Base-by-base conservation (phyloP, 495 filamentous ascomycete species). In the Aspergillus carlsbadensis region DNA sequence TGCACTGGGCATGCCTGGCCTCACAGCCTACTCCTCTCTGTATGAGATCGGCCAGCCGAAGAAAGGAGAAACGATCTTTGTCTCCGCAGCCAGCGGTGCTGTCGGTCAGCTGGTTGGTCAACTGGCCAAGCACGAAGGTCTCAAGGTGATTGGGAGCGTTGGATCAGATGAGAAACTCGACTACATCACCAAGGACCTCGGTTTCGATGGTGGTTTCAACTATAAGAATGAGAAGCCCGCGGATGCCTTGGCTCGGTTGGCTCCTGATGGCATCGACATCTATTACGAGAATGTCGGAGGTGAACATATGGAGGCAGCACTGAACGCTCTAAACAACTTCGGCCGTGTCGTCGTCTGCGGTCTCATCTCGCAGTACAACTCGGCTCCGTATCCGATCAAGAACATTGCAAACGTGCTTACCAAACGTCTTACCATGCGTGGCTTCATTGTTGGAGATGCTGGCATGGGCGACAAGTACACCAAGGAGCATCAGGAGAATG, bases 251-350 rank as follows among this genome's bases (percentile, higher is more conserved):
- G 70, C 76, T 59, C 80, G 90, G 59, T 73, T 96, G 40, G 89
- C 88, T 6, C 92, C 91, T 0, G 65, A 93, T 26, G 93, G 92
- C 10, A 80, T 97, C 44, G 91, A 96, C 65, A 96, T 98, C 68
- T 96, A 96, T 75, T 98, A 87, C 62, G 92, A 98, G 70, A 96
- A 96, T 59, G 92, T 98, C 17, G 92, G 92, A 7, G 92, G 92
- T 7, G 90, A 93, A 75, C 87, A 91, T 60, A 76, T 96, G 34
- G 88, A 92, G 58, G 91, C 90, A 20, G 82, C 88, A 0, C 64
- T 98, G 8, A 76, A 82, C 10, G 76, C 75, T 24, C 74, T 95
- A 73, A 96, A 91, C 44, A 53, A 74, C 26, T 84, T 73, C 57
- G 93, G 91, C 1, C 78, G 93, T 21, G 84, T 96, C 35, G 79